Evolutionary conservation across 2,329 filamentous ascomycete genomes (phyloP), one percentile per base, ranked within the genome.

Genomic region (Purpureocillium takamizusanense): DNA sequence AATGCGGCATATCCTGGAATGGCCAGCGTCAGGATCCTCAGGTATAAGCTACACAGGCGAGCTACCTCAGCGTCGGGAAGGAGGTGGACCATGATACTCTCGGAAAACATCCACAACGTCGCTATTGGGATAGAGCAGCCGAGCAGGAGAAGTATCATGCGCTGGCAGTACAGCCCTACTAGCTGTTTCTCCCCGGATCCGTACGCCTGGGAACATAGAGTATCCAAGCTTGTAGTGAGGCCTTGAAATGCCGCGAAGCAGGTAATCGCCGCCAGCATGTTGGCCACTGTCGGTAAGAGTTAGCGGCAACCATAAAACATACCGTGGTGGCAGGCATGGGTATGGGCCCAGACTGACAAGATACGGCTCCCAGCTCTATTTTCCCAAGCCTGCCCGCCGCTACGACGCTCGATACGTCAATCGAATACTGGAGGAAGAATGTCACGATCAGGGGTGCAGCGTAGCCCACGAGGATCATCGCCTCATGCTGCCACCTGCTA

Each of bases 171-270:
- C n/a, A 90, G 60, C 1, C 85, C 84, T 0, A 95, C 88, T 1
- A 95, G 74, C 48, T 87, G 83, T 49, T 83, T 90, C 52, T 81
- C 83, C 0, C 89, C 89, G 0, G 85, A 90, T 1, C 89, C 89
- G 54, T 90, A 95, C 0, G 89, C 89, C 58, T 95, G 89, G 0
- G 88, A 77, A 56, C 89, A 95, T 1, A 95, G 76, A 0, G 89
- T 95, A 59, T 95, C 89, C 14, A 95, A 69, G 42, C 81, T 85
- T 1, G 89, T 95, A 1, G 87, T 81, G 8, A 95, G 67, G 10
- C 87, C 83, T 52, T 87, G 82, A 44, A 84, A 81, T 2, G 85
- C 76, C 2, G 81, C 81, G 53, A 83, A 85, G 39, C 81, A 84
- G 4, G 77, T 83, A 46, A 89, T 88, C 42, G 78, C 85, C 4